Conservation (phyloP, 2,329 filamentous ascomycete genomes). For the Ceratocystis ficicola region DNA sequence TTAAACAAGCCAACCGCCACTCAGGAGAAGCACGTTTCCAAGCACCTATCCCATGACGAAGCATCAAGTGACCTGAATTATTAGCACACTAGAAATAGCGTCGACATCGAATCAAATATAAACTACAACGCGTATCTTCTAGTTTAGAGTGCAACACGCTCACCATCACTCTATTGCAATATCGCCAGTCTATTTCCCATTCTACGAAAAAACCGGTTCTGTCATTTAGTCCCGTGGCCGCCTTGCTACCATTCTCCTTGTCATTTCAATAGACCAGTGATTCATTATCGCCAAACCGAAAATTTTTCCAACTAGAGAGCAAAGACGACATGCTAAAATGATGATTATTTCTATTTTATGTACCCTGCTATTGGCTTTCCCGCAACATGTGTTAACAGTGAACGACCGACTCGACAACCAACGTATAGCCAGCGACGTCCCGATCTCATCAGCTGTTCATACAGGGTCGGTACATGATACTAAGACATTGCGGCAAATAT, state of each 20-base stretch:
- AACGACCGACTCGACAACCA: slow-evolving; percentile 10
- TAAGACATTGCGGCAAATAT: slow-evolving; percentile 26
- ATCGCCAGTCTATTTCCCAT: neutral
- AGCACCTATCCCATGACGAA: neutral
- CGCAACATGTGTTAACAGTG: slow-evolving; percentile 2
- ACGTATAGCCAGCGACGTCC: neutral
- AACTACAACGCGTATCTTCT: neutral
- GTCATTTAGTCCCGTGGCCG: neutral
- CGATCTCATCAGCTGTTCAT: neutral
- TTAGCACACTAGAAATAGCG: neutral
- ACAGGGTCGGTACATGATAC: neutral
- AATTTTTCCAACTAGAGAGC: neutral
- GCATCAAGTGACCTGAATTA: slow-evolving; percentile 6
- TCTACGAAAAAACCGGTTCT: neutral
- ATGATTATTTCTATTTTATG: slow-evolving; percentile 4
- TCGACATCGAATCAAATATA: neutral
- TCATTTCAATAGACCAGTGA: neutral
- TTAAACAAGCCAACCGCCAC: neutral
- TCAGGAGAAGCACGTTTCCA: slow-evolving; percentile 14
- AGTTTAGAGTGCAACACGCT: neutral
- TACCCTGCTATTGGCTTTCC: slow-evolving; percentile 13
- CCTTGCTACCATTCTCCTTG: neutral
- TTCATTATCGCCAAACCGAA: neutral
- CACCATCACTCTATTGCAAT: neutral
- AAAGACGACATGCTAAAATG: slow-evolving; percentile 12